Evolutionary conservation across 2,329 filamentous ascomycete species (phyloP), one percentile per base, ranked within the genome.

Genomic region (Ilyonectria robusta): DNA sequence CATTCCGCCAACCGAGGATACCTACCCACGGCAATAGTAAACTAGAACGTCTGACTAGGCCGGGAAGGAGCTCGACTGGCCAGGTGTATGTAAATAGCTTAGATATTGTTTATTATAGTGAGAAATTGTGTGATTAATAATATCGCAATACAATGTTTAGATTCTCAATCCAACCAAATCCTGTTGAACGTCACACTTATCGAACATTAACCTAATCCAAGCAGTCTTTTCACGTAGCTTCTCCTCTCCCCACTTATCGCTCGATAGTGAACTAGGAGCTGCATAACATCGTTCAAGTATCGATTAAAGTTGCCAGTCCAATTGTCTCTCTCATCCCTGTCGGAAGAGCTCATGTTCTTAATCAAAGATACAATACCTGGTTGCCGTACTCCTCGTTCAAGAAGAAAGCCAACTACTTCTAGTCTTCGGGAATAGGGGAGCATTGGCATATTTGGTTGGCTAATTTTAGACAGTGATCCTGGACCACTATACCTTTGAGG

Each of bases 351-450:
- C 17, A 10, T 44, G 9, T 44, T 44, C 3, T 54, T 54, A 13
- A 54, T 54, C n/a, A 54, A 37, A 37, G 51, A 40, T 35, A 54
- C 8, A 37, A 54, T 37, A 21, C 33, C 51, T 4, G 31, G 51
- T 21, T 54, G 51, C 51, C 51, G 51, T 26, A 54, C 51, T 1
- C 51, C 51, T 11, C 31, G 51, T 15, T 54, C 15, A 17, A 54
- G 51, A 37, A 54, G 51, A 54, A 54, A 54, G 3, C n/a, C 53
- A 40, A 44, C 35, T 29, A 44, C 53, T 29, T 29, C 17, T n/a
- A 44, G 37, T 56, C 53, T 42, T 15, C 29, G 37, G 21, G 53
- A 17, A 35, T 35, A 23, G 13, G 53, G 23, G 15, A 44, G n/a
- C 4, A 15, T n/a, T 7, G 37, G 23, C 19, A 56, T 13, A 7